Evolutionary conservation across 129 eudicot genomes (phyloP), one percentile per base, ranked within the genome.

Genomic region (Helianthus tuberosus): DNA sequence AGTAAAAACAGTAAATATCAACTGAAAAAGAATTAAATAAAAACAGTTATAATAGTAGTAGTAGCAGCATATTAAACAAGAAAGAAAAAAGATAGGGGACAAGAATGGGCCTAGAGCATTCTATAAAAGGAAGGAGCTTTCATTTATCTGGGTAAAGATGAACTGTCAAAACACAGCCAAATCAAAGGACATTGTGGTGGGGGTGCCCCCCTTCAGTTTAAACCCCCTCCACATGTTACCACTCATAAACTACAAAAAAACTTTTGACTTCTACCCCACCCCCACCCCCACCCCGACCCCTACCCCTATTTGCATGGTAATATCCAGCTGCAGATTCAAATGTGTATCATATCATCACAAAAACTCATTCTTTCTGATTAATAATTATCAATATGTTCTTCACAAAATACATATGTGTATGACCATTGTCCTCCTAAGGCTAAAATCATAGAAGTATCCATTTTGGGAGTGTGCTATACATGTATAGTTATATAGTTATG

Each of bases 151-250:
- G 61, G 69, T 46, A 77, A 77, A 77, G 81, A 69, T 77, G 81
- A 77, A 77, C 46, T 60, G 76, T 77, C 80, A 76, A 57, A 76
- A 75, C 29, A 67, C 75, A 76, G 69, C 64, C 69, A 69, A 68
- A 47, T 47, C 16, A 59, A 59, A 68, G 64, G 71, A 77, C 76
- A 77, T 36, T 60, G 29, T 69, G 76, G 75, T 77, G 60, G 81
- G 81, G 43, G 64, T 47, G 15, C 57, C 36, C 68, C 68, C 58
- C 49, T 46, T 25, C 73, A 54, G 35, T 77, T 77, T 59, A 69
- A 58, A 77, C 81, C 81, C 81, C 76, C 15, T 77, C 81, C 81
- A 77, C 81, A 77, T 69, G 76, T 77, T 77, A 41, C 70, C 75
- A 77, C 69, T 69, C 76, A 77, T 36, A 68, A 69, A 77, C 81